Percentiles rank a stretch among this genome's conserved stretches.
These are phyloP conservation scores for Calocera cornea DNA, from an alignment of 768 basidiomycete genomes.

Conservation along the genomic window DNA sequence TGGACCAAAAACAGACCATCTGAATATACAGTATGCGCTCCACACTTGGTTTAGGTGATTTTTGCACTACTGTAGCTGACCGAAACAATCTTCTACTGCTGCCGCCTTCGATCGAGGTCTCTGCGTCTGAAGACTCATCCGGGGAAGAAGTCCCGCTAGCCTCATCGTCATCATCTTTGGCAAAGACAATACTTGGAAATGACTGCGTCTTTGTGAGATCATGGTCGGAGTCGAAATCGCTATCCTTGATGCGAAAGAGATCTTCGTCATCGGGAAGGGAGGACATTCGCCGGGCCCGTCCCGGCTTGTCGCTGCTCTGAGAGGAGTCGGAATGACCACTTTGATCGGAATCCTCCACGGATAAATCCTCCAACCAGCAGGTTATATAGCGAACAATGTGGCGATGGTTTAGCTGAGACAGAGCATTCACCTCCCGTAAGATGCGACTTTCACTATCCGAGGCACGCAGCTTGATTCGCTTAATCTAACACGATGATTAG, in stretches of 20 bases:
- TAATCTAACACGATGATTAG: constrained; percentile 36
- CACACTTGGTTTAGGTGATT: not conserved
- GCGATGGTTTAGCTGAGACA: constrained; percentile 76
- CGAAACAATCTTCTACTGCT: constrained; percentile 1
- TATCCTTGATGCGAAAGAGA: constrained; percentile 52
- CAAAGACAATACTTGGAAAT: constrained; percentile 82
- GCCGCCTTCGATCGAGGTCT: constrained; percentile 4
- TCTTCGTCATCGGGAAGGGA: constrained; percentile 25
- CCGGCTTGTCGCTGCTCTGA: not conserved
- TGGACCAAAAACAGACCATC: constrained; percentile 44
- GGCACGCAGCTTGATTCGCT: constrained; percentile 73
- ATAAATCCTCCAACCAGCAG: constrained; percentile 63
- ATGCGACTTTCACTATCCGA: constrained; percentile 75
- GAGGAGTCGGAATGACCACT: constrained; percentile 33
- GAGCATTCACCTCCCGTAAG: constrained; percentile 77
- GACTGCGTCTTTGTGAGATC: constrained; percentile 35
- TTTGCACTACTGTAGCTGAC: not conserved
- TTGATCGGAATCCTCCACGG: constrained; percentile 27
- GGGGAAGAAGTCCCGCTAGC: not conserved
- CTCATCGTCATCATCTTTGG: constrained; percentile 20
- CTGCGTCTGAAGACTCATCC: constrained; percentile 15
- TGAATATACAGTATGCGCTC: constrained; percentile 69
- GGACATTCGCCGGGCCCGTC: constrained; percentile 3
- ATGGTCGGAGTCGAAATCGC: constrained; percentile 33
- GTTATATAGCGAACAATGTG: constrained; percentile 88